Percentiles rank a stretch among this genome's conserved stretches.
phyloP scores from a whole-genome alignment of 176 grass and related monocot species.

The Bothriochloa decipiens region DNA sequence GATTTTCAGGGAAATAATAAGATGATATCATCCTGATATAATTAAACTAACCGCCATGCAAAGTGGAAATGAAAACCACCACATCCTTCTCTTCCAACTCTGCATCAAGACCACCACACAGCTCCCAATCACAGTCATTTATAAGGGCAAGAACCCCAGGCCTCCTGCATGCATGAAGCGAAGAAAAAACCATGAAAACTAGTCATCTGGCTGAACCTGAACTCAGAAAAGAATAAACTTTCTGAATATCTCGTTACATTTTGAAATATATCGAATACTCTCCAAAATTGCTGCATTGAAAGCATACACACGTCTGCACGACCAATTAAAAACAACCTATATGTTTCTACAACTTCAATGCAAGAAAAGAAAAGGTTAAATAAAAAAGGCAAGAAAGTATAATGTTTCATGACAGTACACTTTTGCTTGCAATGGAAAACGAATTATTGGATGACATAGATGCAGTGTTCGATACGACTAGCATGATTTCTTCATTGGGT shows the following conservation, averaged over 20 bases:
- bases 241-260: not conserved
- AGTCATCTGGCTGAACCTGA: not conserved
- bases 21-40: not conserved
- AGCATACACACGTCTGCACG: not conserved
- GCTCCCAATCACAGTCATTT: constrained; percentile 92
- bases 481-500: not conserved
- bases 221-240: not conserved
- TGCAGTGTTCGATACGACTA: not conserved
- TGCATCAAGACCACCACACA: constrained; percentile 72
- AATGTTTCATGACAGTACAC: constrained; percentile 7
- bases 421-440: not conserved
- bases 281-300: not conserved
- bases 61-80: constrained; percentile 87
- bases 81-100: constrained; percentile 90
- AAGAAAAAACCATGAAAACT: constrained; percentile 9
- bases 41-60: constrained; percentile 79
- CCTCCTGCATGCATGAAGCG: constrained; percentile 55
- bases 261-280: not conserved
- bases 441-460: not conserved
- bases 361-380: constrained; percentile 9
- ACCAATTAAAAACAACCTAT: not conserved
- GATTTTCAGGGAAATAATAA: not conserved
- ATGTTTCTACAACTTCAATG: not conserved
- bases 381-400: not conserved
- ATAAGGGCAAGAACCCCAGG: constrained; percentile 86